Base-by-base conservation (phyloP, 2,329 filamentous ascomycete genomes). In the Fusarium lateritium region DNA sequence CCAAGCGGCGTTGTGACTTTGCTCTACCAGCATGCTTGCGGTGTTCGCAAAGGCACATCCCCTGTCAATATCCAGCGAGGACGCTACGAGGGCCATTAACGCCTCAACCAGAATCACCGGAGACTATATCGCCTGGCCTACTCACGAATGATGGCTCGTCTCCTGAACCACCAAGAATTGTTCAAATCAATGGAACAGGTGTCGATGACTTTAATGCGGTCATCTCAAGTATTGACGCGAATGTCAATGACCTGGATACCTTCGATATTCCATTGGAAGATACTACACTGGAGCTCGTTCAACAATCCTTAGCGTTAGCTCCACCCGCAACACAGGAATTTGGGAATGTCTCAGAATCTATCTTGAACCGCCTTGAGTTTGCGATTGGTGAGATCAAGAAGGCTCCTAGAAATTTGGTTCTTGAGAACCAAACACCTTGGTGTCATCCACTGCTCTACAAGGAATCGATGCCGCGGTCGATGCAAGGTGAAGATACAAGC, bases 1-100 rank as follows among this genome's bases (percentile, higher is more conserved):
- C 86, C 24, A 89, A 89, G 75, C 82, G 87, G 15, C 84, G 84
- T 47, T 89, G 88, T 73, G 84, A 87, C 67, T 81, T 85, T 38
- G 81, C 80, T 19, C 73, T 81, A 15, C 87, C 87, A 3, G 73
- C 80, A 14, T 90, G 88, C 69, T 76, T 82, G 17, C 82, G 88
- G 43, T 90, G 88, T 71, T 73, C 76, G 1, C 82, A 83, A 57
- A 82, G 85, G 28, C 76, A 77, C 3, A 74, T 88, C 2, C 50
- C 73, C 1, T 89, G 88, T 75, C 72, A 79, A 6, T 89, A 88
- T 63, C 80, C 79, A n/a, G 36, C 44, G 33, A 26, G 57, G 11
- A n/a, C 13, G 15, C 17, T 57, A 28, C 62, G 56, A n/a, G 45
- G 34, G 21, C 44, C 59, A 15, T 9, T 22, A 17, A 21, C 21